Evolutionary conservation across 352 stramenopile genomes (phyloP), one percentile per base, ranked within the genome.

Genomic region (Globisporangium viniferum): DNA sequence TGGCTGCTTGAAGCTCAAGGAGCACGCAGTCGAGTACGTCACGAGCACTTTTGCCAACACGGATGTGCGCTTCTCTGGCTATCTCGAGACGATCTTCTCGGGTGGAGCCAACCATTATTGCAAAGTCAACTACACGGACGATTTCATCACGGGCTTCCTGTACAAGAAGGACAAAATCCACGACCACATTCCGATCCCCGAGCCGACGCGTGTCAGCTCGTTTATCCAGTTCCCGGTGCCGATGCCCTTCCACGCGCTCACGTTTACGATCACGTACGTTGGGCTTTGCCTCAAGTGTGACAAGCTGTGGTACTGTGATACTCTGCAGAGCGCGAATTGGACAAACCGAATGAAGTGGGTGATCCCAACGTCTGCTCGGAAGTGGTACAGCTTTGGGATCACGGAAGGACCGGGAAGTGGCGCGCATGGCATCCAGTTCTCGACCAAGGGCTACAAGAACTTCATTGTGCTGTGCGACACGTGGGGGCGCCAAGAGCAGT

Each of bases 161-260:
- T 95, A 92, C 86, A 95, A 95, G 73, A 95, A 95, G 67, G 88
- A 95, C 76, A 95, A 95, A 67, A 94, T 95, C 49, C 88, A 95
- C 70, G 88, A 95, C 54, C 88, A 95, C 68, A 93, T 95, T 62
- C 88, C 88, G 53, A 92, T 95, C 60, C 88, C 88, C 6, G 86
- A 95, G 67, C 86, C 88, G 0, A 95, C 86, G 33, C 83, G 86
- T 51, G 86, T 94, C 66, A 93, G 84, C 71, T 94, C 88, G 18
- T 95, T 95, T 66, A 94, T 95, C 64, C 88, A 93, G 67, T 95
- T 95, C 54, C 88, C 88, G 6, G 88, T 94, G 31, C 86, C 88
- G 5, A 94, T 95, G 88, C 88, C 88, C 36, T 95, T 95, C 73
- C 88, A 95, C 58, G 88, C 88, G 22, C 79, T 95, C 24, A 95